These are phyloP conservation scores for Debaryomyces singareniensis DNA, from an alignment of 1,139 yeast genomes.

Conservation along the genomic window DNA sequence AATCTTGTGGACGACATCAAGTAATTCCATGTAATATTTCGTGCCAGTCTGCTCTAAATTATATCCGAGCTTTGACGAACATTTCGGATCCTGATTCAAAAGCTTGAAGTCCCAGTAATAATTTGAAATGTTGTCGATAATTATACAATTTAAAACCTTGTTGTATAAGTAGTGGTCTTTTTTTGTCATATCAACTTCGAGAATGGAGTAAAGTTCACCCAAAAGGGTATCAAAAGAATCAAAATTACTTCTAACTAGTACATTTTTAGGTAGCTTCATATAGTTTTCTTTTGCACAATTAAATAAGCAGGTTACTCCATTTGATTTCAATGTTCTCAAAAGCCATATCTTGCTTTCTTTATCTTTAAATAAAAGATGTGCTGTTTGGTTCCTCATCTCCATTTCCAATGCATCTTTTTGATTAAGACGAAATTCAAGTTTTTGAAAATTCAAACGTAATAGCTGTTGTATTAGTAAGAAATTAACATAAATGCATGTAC, in stretches of 20 bases:
- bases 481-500: too few relatives aligned
- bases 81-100: slow-evolving; percentile 8
- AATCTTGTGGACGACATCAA: slow-evolving; percentile 9
- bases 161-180: slow-evolving; percentile 1
- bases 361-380: slow-evolving; percentile 6
- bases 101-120: slow-evolving; percentile 28
- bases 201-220: slow-evolving; percentile 2
- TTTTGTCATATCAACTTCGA: neutral
- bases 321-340: neutral
- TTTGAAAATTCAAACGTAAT: too few relatives aligned
- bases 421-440: too few relatives aligned
- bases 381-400: too few relatives aligned
- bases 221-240: slow-evolving; percentile 5
- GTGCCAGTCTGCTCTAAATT: slow-evolving; percentile 5
- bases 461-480: too few relatives aligned
- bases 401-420: too few relatives aligned
- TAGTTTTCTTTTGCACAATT: slow-evolving; percentile 5
- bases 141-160: slow-evolving; percentile 12
- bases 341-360: slow-evolving; percentile 3
- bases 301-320: slow-evolving; percentile 3
- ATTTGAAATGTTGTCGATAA: slow-evolving; percentile 22
- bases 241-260: neutral
- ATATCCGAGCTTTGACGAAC: slow-evolving; percentile 11
- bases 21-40: slow-evolving; percentile 13
- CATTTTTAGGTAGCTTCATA: slow-evolving; percentile 1